phyloP scores from a whole-genome alignment of 805 yeast species.

The Cyberlindnera mrakii region DNA sequence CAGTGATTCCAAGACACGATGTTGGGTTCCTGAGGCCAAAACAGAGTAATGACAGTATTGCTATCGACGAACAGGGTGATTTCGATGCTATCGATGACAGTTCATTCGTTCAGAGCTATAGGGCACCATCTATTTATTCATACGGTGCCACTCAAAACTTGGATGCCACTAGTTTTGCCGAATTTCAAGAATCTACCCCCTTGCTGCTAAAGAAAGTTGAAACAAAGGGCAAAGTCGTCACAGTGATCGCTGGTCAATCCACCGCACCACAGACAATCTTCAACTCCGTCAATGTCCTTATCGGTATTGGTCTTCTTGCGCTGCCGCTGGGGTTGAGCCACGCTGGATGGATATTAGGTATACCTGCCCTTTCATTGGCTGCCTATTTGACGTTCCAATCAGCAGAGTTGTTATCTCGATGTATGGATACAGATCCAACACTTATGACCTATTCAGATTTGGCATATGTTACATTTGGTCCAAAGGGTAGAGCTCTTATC shows the following conservation, averaged over 20 bases:
- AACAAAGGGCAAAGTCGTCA: slow-evolving; percentile 65
- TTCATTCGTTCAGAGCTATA: slow-evolving; percentile 26
- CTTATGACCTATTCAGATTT: slow-evolving; percentile 84
- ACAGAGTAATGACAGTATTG: slow-evolving; percentile 15
- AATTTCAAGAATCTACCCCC: slow-evolving; percentile 43
- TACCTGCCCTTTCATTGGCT: slow-evolving; percentile 49
- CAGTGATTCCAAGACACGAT: slow-evolving; percentile 37
- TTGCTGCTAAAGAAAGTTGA: slow-evolving; percentile 58
- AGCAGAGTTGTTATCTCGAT: slow-evolving; percentile 64
- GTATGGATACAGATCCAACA: slow-evolving; percentile 76
- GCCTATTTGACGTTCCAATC: slow-evolving; percentile 71
- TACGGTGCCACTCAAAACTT: slow-evolving; percentile 27
- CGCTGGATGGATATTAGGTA: slow-evolving; percentile 72
- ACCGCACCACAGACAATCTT: slow-evolving; percentile 74
- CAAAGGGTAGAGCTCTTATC: slow-evolving; percentile 65
- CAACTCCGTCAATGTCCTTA: slow-evolving; percentile 68
- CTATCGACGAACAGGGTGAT: slow-evolving; percentile 23
- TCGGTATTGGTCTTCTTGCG: slow-evolving; percentile 73
- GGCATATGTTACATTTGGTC: slow-evolving; percentile 81
- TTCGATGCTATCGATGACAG: slow-evolving; percentile 35
- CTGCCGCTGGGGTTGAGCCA: slow-evolving; percentile 63
- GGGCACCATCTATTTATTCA: slow-evolving; percentile 26
- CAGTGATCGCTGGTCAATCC: slow-evolving; percentile 76
- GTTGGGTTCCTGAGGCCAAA: slow-evolving; percentile 22
- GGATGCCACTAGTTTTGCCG: slow-evolving; percentile 35